These are phyloP conservation scores for Aspergillus heteromorphus DNA, from an alignment of 495 filamentous ascomycete species.

Conservation along the genomic window DNA sequence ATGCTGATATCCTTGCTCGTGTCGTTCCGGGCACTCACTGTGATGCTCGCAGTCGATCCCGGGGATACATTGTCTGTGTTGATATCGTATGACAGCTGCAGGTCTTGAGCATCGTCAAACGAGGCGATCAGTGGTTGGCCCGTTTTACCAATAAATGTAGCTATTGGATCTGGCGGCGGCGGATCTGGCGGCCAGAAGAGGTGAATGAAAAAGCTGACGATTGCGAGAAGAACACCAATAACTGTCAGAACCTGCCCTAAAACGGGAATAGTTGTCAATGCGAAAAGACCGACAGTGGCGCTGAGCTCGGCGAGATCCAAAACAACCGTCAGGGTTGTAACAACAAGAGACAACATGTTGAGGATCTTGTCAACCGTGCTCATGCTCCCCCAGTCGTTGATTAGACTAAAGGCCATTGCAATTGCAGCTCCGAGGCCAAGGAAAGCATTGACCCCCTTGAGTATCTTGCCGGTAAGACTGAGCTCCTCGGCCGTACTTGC, in stretches of 20 bases:
- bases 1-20: background rate
- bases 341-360: background rate
- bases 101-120: background rate
- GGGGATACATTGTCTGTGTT: background rate
- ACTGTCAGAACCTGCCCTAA: background rate
- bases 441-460: background rate
- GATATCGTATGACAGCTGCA: background rate
- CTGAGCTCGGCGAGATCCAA: background rate
- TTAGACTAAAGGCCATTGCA: background rate
- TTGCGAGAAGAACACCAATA: background rate
- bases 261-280: background rate
- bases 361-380: background rate
- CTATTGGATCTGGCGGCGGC: background rate
- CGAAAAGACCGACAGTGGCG: background rate
- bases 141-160: background rate
- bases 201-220: background rate
- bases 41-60: background rate
- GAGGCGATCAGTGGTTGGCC: background rate
- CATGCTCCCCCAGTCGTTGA: background rate
- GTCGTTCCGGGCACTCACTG: background rate
- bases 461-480: background rate
- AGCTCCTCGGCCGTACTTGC: background rate
- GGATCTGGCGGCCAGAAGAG: background rate
- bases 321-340: background rate
- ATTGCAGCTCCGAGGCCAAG: background rate